phyloP scores from a whole-genome alignment of 257 asterid genomes.

The Echites panduratus region DNA sequence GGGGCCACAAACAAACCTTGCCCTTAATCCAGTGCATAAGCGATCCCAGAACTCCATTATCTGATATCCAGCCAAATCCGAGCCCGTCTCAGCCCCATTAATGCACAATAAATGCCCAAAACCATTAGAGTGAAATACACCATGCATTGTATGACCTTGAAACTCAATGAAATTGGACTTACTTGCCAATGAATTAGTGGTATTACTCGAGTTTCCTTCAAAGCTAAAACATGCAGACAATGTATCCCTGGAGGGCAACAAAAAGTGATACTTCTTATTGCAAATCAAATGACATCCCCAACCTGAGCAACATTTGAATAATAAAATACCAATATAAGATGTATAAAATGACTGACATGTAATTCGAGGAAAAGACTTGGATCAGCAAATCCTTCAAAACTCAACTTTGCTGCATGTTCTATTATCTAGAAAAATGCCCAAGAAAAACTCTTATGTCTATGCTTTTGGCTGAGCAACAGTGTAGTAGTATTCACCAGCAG shows the following conservation, averaged over 20 bases:
- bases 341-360: neutral
- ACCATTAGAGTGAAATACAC: constrained; percentile 90
- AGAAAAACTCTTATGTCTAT: neutral
- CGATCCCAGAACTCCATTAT: constrained; percentile 98
- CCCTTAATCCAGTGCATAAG: constrained; percentile 69
- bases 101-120: constrained; percentile 87
- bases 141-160: constrained; percentile 72
- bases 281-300: constrained; percentile 94
- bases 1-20: constrained; percentile 51
- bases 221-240: constrained; percentile 27
- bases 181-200: constrained; percentile 15
- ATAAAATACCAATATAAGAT: neutral
- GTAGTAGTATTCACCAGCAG: neutral
- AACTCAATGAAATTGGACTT: constrained; percentile 58
- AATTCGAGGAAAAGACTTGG: neutral
- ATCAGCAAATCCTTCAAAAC: neutral
- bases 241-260: constrained; percentile 61
- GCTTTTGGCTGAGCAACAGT: neutral
- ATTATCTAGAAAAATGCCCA: neutral
- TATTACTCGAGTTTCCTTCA: constrained; percentile 10
- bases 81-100: constrained; percentile 63
- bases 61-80: constrained; percentile 62
- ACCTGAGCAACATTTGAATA: constrained; percentile 52
- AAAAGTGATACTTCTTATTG: constrained; percentile 86
- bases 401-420: neutral